phyloP scores from a whole-genome alignment of 768 basidiomycete genomes.

The Termitomyces sp. region DNA sequence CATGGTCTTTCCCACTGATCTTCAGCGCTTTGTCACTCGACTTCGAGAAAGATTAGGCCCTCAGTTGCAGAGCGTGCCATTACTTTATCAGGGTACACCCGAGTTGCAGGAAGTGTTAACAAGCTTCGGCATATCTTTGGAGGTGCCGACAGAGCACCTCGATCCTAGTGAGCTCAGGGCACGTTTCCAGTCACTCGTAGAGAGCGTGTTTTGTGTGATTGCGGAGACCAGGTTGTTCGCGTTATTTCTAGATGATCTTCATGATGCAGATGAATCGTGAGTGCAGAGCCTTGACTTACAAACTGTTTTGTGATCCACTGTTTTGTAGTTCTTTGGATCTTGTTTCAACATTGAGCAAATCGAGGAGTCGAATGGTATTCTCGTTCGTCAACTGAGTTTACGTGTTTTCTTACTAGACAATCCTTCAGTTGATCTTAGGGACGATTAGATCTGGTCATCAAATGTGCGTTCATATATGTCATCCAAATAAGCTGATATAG shows the following conservation, averaged over 20 bases:
- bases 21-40: slow-evolving; percentile 59
- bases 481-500: background rate
- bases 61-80: slow-evolving; percentile 63
- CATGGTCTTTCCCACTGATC: slow-evolving; percentile 69
- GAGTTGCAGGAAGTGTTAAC: slow-evolving; percentile 62
- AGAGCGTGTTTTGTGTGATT: slow-evolving; percentile 65
- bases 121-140: slow-evolving; percentile 48
- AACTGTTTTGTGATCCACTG: background rate
- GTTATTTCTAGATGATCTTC: slow-evolving; percentile 69
- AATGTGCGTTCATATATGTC: slow-evolving; percentile 30
- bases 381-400: too few species aligned
- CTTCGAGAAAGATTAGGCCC: slow-evolving; percentile 63
- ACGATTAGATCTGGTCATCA: slow-evolving; percentile 56
- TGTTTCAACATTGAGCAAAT: slow-evolving; percentile 59
- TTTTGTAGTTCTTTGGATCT: slow-evolving; percentile 58
- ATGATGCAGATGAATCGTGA: slow-evolving; percentile 71
- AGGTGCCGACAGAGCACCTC: slow-evolving; percentile 50
- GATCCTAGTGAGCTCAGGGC: slow-evolving; percentile 61
- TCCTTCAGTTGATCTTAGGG: slow-evolving; percentile 54
- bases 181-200: slow-evolving; percentile 66
- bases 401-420: background rate
- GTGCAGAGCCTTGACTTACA: background rate
- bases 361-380: slow-evolving; percentile 60
- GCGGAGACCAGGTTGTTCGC: slow-evolving; percentile 70
- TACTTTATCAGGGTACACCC: slow-evolving; percentile 68